Evolutionary conservation across 371 early-diverging fungal species (phyloP), one percentile per base, ranked within the genome.

Genomic region (Aphelidium insulamus): DNA sequence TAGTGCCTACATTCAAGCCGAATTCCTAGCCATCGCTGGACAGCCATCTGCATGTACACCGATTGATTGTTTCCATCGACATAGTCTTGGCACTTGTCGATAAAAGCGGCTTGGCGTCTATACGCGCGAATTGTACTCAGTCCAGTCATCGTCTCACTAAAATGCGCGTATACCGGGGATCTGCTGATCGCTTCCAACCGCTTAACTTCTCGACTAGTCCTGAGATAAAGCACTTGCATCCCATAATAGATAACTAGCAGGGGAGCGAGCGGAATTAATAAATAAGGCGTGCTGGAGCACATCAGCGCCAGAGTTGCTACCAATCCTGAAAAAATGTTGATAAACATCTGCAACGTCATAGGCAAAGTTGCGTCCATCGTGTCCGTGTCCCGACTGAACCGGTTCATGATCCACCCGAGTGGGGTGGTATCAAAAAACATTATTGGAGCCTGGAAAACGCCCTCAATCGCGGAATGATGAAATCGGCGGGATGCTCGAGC

Each of bases 341-440:
- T 42, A 25, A 80, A 59, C 48, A 68, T 65, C 5, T 71, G 57
- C 45, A 81, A 66, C 21, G 62, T 48, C 41, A 66, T 69, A 10
- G 73, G 54, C 5, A 85, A 57, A 26, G 60, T 52, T 29, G 62
- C 71, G 40, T 88, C 88, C 5, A 79, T 48, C 0, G 69, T 55
- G 35, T 76, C 76, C 37, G 79, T 71, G 44, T 91, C 91, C 44
- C 77, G 74, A 38, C 69, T 65, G 41, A 91, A 87, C 4, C 90
- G 60, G 44, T 75, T 79, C 55, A 88, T 55, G 33, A 94, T 78
- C 14, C 84, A 72, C 19, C 80, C 84, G 11, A 78, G 43, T 5
- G 87, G 77, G 1, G 84, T 88, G 25, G 55, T 63, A 30, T 88
- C 86, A 47, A 86, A 84, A 57, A 88, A 86, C 9, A n/a, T n/a